phyloP scores from a whole-genome alignment of 106 monocot species.

The Dendrobium nobile region DNA sequence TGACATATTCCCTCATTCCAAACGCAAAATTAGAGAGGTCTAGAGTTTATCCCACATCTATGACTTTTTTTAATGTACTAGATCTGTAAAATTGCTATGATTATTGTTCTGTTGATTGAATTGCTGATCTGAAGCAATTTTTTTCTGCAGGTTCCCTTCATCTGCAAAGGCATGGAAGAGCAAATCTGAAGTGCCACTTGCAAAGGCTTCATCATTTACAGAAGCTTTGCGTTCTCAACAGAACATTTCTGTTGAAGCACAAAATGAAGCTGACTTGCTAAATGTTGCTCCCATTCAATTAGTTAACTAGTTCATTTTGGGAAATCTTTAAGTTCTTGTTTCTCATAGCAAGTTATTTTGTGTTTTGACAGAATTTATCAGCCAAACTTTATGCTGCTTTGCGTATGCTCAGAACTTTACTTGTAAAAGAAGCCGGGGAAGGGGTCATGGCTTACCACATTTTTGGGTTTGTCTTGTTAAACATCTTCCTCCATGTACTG shows the following conservation, averaged over 20 bases:
- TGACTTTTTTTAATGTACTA: neutral
- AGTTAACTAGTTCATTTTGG: neutral
- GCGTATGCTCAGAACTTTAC: constrained; percentile 38
- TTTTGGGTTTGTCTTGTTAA: constrained; percentile 36
- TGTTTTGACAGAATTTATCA: constrained; percentile 42
- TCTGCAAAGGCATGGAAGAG: constrained; percentile 39
- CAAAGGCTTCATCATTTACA: constrained; percentile 39
- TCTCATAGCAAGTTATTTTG: neutral
- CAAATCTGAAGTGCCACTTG: constrained; percentile 32
- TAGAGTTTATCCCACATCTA: no score
- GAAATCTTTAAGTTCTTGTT: neutral
- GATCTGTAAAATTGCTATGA: neutral
- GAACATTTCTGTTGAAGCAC: constrained; percentile 17
- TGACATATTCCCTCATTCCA: no score
- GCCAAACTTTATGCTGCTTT: constrained; percentile 53
- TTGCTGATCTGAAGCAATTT: constrained; percentile 4
- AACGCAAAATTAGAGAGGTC: no score
- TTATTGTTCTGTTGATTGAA: neutral
- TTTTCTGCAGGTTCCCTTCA: constrained; percentile 59
- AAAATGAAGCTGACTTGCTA: constrained; percentile 58
- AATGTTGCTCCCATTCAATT: neutral
- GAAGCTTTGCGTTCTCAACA: constrained; percentile 11
- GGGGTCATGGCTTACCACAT: constrained; percentile 73
- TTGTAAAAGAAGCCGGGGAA: constrained; percentile 59
- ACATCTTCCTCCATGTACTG: constrained; percentile 1